Base-by-base conservation (phyloP, 306 rosid genomes). In the Quercus aquifolioides region DNA sequence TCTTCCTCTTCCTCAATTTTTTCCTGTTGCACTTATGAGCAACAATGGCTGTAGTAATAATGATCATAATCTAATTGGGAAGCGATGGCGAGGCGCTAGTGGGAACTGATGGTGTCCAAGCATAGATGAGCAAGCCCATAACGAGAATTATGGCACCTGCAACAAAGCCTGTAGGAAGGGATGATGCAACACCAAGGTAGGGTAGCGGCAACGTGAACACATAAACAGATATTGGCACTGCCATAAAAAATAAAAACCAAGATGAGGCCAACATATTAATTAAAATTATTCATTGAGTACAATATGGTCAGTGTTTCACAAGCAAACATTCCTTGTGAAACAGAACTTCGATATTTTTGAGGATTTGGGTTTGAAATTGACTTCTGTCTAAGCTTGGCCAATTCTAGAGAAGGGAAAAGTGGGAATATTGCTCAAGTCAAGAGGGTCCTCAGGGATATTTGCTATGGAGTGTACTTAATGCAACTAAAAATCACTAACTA, bases 151-250 rank as follows among this genome's bases (percentile, higher is more conserved):
- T 15, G 74, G 92, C 87, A 64, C 98, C 98, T 18, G 91, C 91
- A 35, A 91, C 79, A 69, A 93, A 93, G 76, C 98, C 97, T 26
- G 88, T 64, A 10, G 98, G 98, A 83, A 93, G 89, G 25, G 98
- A 79, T 30, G 94, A 80, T 13, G 91, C 90, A 67, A 90, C 90
- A 0, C 93, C 98, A 23, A 93, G 86, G 87, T 88, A 91, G 49
- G 98, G 98, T 58, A 93, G 84, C 19, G 97, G 98, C 85, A 93
- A 79, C 7, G 98, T 93, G 89, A 93, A 91, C 84, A 91, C 59
- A 56, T 80, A 93, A 46, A 91, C 83, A 0, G 98, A 85, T 60
- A 91, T 91, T 6, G 98, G 98, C 70, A 93, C 98, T 93, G 98
- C 83, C 81, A 85, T 73, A 71, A 18, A 86, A 43, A 67, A 80